Evolutionary conservation across 2,329 filamentous ascomycete species (phyloP), one percentile per base, ranked within the genome.

Genomic region (Dryadomyces quercus-mongolicae): DNA sequence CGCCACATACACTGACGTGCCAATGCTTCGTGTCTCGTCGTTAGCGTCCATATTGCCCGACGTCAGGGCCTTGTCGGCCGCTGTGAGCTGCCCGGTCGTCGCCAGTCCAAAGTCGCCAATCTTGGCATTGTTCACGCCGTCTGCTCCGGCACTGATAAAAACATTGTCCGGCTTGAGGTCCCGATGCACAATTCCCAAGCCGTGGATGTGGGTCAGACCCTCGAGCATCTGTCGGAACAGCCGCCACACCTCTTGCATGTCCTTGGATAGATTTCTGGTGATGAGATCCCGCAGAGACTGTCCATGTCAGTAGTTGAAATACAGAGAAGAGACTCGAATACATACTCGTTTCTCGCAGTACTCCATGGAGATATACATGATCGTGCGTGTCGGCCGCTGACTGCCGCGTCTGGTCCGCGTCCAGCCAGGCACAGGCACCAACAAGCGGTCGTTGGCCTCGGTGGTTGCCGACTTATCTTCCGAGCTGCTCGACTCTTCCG

Each of bases 291-390:
- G 85, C 36, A 98, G 77, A 0, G 93, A 97, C 78, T 83, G 55
- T 3, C 4, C 12, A 20, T 10, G 45, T 16, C 55, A 52, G 8
- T 12, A 15, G 43, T 2, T n/a, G n/a, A n/a, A n/a, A n/a, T n/a
- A n/a, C n/a, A n/a, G n/a, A n/a, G n/a, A n/a, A 15, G n/a, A 3
- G 53, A 21, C 9, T 44, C 2, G 13, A 31, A 43, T 2, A 70
- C 77, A 67, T 71, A 85, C 82, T 60, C 87, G 81, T 65, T 92
- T 93, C 66, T 97, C 92, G 64, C 93, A 98, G 61, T 96, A 95
- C 66, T 98, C 93, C 93, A 98, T 98, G 57, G 95, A 93, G 54
- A 98, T 97, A 66, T 96, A 98, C 45, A 98, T 76, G 7, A 91
- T 84, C 0, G 86, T 91, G 52, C 80, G 80, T 57, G 80, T 77